phyloP scores from a whole-genome alignment of 2,329 filamentous ascomycete genomes.

The Lithohypha guttulata region DNA sequence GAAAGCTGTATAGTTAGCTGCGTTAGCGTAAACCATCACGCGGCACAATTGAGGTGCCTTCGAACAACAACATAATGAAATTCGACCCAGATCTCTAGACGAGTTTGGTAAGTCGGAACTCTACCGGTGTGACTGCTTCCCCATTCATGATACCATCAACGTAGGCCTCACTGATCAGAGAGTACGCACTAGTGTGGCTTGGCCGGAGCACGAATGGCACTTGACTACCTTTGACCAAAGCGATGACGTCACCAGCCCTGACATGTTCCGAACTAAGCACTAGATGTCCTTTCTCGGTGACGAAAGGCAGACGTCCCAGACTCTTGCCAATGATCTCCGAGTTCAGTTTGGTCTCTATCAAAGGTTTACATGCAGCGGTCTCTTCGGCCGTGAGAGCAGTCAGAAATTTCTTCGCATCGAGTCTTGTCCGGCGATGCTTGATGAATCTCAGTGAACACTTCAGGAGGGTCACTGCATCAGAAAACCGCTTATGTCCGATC shows the following conservation, averaged over 20 bases:
- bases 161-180: slow-evolving; percentile 8
- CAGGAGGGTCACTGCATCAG: not conserved
- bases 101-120: too few relatives aligned
- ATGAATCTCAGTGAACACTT: not conserved
- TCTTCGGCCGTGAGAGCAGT: not conserved
- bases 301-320: slow-evolving; percentile 1
- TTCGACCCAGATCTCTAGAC: too few relatives aligned
- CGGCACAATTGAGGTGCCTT: too few relatives aligned
- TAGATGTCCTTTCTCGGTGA: not conserved
- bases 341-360: not conserved
- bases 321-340: slow-evolving; percentile 7
- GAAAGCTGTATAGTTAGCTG: too few relatives aligned
- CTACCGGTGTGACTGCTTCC: too few relatives aligned
- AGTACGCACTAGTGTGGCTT: not conserved
- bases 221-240: slow-evolving; percentile 7
- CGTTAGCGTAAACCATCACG: too few relatives aligned
- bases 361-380: too few relatives aligned
- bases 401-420: not conserved
- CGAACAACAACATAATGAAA: too few relatives aligned
- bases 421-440: not conserved
- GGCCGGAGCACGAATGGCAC: slow-evolving; percentile 9
- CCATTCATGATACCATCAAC: slow-evolving; percentile 9
- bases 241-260: slow-evolving; percentile 5
- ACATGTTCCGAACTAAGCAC: slow-evolving; percentile 8
- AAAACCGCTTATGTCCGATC: too few relatives aligned